These are phyloP conservation scores for Tuber microsphaerosporum DNA, from an alignment of 495 filamentous ascomycete genomes.

Conservation along the genomic window DNA sequence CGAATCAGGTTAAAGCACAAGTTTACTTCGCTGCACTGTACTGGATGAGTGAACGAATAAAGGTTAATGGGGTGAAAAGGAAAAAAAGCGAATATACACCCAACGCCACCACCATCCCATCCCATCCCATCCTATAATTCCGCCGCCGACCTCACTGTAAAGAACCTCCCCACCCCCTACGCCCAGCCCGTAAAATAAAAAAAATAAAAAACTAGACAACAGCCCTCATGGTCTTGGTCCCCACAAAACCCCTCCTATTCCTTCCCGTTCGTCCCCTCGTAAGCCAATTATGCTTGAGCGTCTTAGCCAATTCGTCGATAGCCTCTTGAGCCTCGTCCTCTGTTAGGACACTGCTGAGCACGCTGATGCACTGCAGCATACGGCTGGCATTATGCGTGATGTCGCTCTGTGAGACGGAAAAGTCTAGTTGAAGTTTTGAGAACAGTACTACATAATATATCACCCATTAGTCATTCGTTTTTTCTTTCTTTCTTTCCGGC, in stretches of 20 bases:
- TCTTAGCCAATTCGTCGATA: slow-evolving; percentile 73
- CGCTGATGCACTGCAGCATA: slow-evolving; percentile 93
- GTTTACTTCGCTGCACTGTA: neutral
- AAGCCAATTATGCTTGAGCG: slow-evolving; percentile 93
- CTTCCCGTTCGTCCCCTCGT: slow-evolving; percentile 81
- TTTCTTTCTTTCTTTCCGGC: neutral
- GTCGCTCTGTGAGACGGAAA: slow-evolving; percentile 61
- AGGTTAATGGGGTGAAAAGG: neutral
- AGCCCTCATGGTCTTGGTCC: slow-evolving; percentile 46
- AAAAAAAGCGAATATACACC: neutral
- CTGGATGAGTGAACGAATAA: neutral
- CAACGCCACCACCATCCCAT: neutral
- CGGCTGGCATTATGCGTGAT: slow-evolving; percentile 89
- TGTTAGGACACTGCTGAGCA: slow-evolving; percentile 63
- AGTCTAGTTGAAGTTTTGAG: slow-evolving; percentile 78
- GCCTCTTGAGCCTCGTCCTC: slow-evolving; percentile 67
- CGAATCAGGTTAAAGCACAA: neutral
- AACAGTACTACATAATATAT: slow-evolving; percentile 51
- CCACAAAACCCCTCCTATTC: slow-evolving; percentile 82
- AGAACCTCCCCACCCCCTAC: neutral
- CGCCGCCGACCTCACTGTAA: neutral
- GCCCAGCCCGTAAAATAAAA: neutral
- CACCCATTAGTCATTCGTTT: neutral
- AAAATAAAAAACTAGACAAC: slow-evolving; percentile 10
- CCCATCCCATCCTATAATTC: neutral